Evolutionary conservation across 345 rosid species (phyloP).

Genomic region (Citrus reticulata): DNA sequence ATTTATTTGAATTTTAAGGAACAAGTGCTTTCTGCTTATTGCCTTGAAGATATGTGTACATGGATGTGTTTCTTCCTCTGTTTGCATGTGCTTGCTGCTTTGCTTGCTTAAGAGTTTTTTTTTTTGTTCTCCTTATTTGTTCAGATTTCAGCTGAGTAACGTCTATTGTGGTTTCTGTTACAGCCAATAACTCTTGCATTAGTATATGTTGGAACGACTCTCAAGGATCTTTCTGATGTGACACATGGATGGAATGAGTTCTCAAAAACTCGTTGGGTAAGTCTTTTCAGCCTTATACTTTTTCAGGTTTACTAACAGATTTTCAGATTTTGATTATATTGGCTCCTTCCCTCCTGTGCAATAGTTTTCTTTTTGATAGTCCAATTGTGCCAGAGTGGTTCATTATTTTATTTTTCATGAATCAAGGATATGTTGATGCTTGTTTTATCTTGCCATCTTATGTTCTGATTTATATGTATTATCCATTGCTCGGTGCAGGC

Average conservation of each 20-base stretch:
- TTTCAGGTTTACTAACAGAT: neutral
- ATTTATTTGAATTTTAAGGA: neutral
- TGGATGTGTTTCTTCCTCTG: neutral
- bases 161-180: slow-evolving; percentile 20
- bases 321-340: neutral
- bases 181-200: slow-evolving; percentile 95
- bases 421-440: neutral
- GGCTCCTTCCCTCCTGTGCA: neutral
- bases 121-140: neutral
- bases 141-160: neutral
- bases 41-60: neutral
- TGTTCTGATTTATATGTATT: slow-evolving; percentile 5
- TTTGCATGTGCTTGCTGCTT: too few relatives aligned
- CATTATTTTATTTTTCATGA: slow-evolving; percentile 12
- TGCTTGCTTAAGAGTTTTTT: neutral
- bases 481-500: slow-evolving; percentile 45
- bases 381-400: neutral
- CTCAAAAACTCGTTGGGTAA: slow-evolving; percentile 89
- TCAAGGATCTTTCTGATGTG: slow-evolving; percentile 97
- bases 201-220: slow-evolving; percentile 92
- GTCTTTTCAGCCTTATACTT: neutral
- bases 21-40: neutral
- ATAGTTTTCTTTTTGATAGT: neutral
- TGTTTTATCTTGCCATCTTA: slow-evolving; percentile 2
- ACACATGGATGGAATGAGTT: slow-evolving; percentile 95